Evolutionary conservation across 164 flowering plant species (phyloP).

Genomic region (Santalum album): DNA sequence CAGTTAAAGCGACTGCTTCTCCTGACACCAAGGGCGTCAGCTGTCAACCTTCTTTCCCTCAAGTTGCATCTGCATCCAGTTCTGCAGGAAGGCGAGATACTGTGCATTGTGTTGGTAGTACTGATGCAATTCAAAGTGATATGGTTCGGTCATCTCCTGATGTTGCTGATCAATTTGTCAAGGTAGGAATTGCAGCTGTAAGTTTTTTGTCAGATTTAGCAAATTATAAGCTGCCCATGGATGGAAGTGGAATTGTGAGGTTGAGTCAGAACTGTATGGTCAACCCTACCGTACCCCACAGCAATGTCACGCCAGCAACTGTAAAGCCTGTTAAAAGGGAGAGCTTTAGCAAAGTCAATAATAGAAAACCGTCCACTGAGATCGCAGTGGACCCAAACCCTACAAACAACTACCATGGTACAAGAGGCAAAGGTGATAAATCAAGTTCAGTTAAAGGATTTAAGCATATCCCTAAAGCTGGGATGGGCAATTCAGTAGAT

Average conservation of each 20-base stretch:
- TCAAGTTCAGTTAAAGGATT: slow-evolving; percentile 17
- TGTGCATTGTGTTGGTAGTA: slow-evolving; percentile 28
- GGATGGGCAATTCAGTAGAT: slow-evolving; percentile 21
- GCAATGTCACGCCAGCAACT: slow-evolving; percentile 32
- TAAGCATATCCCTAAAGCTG: slow-evolving; percentile 19
- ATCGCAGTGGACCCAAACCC: slow-evolving; percentile 18
- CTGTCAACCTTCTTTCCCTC: slow-evolving; percentile 17
- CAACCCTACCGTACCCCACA: slow-evolving; percentile 31
- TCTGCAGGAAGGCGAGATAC: slow-evolving; percentile 20
- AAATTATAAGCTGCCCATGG: slow-evolving; percentile 45
- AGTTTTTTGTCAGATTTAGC: slow-evolving; percentile 55
- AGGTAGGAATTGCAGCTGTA: slow-evolving; percentile 58
- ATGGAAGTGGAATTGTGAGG: slow-evolving; percentile 31
- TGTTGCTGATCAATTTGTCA: slow-evolving; percentile 40
- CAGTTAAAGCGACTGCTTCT: slow-evolving; percentile 19
- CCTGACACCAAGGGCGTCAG: slow-evolving; percentile 21
- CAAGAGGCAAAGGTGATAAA: slow-evolving; percentile 29
- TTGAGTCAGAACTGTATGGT: slow-evolving; percentile 35
- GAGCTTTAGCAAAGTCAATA: slow-evolving; percentile 20
- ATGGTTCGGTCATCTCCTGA: slow-evolving; percentile 26
- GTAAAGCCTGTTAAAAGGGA: slow-evolving; percentile 38
- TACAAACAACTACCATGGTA: slow-evolving; percentile 15
- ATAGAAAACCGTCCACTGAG: slow-evolving; percentile 29
- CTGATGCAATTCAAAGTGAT: slow-evolving; percentile 21
- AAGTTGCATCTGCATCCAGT: slow-evolving; percentile 24